Evolutionary conservation across 805 yeast species (phyloP).

Genomic region (Hanseniaspora guilliermondii): DNA sequence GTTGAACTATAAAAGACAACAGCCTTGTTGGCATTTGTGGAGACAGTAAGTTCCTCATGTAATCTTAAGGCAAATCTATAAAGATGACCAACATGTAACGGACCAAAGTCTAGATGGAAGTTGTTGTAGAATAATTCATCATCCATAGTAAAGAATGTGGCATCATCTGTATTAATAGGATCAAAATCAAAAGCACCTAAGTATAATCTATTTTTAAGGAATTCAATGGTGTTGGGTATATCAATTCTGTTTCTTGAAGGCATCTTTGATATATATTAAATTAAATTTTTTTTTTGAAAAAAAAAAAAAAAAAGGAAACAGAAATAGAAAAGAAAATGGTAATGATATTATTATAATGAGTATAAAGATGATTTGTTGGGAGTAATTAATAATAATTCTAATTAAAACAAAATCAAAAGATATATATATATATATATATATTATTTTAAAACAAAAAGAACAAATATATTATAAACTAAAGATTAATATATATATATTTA

Average conservation of each 20-base stretch:
- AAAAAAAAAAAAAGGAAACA: neutral
- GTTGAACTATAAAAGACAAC: slow-evolving; percentile 82
- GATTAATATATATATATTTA: too few species aligned
- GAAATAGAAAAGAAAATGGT: too few species aligned
- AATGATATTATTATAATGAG: too few species aligned
- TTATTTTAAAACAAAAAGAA: too few species aligned
- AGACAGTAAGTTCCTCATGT: slow-evolving; percentile 82
- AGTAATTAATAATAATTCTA: too few species aligned
- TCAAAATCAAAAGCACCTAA: slow-evolving; percentile 75
- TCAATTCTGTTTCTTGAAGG: slow-evolving; percentile 20
- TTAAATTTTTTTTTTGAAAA: neutral
- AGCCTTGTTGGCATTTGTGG: slow-evolving; percentile 71
- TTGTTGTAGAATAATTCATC: slow-evolving; percentile 84
- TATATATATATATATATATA: too few species aligned
- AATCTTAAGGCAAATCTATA: slow-evolving; percentile 90
- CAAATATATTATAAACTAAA: too few species aligned
- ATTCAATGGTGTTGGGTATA: slow-evolving; percentile 29
- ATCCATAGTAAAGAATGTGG: slow-evolving; percentile 83
- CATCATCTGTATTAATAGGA: slow-evolving; percentile 63
- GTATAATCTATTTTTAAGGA: slow-evolving; percentile 52
- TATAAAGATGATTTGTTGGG: too few species aligned
- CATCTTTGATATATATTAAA: neutral
- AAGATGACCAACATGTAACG: slow-evolving; percentile 81
- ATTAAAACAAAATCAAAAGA: too few species aligned
- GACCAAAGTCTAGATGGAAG: slow-evolving; percentile 96